Conservation (phyloP, 2,329 filamentous ascomycete species). For the Massarina eburnea region DNA sequence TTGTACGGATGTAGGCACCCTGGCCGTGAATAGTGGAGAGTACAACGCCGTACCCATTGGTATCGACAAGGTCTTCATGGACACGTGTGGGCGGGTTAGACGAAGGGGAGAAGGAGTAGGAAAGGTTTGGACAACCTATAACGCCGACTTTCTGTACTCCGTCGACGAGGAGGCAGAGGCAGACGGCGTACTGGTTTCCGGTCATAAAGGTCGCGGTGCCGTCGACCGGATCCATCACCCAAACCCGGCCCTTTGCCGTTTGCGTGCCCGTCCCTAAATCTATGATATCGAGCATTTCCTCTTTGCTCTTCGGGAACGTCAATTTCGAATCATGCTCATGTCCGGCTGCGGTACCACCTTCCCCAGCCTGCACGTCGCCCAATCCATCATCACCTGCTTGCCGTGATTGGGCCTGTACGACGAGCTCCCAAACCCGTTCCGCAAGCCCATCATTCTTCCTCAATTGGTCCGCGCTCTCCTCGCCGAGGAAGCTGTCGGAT, state of each 20-base stretch:
- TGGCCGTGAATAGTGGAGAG: slow-evolving; percentile 52
- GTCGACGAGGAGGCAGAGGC: slow-evolving; percentile 60
- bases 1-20: slow-evolving; percentile 46
- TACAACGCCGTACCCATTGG: slow-evolving; percentile 45
- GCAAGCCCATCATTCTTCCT: slow-evolving; percentile 52
- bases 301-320: slow-evolving; percentile 46
- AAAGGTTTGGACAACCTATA: slow-evolving; percentile 64
- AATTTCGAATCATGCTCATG: slow-evolving; percentile 4
- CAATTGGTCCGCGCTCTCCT: slow-evolving; percentile 60
- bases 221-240: slow-evolving; percentile 67
- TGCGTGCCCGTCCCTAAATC: slow-evolving; percentile 58
- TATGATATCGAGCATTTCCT: slow-evolving; percentile 64
- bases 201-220: slow-evolving; percentile 64
- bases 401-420: slow-evolving; percentile 39
- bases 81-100: slow-evolving; percentile 17
- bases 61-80: slow-evolving; percentile 46
- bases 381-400: slow-evolving; percentile 11
- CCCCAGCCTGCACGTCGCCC: slow-evolving; percentile 22
- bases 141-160: slow-evolving; percentile 61
- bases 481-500: slow-evolving; percentile 60
- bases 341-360: slow-evolving; percentile 5
- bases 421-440: slow-evolving; percentile 59
- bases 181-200: slow-evolving; percentile 65
- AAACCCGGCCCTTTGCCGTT: slow-evolving; percentile 51
- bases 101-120: slow-evolving; percentile 32